Conservation (phyloP, 2,329 filamentous ascomycete genomes). For the Cladosporium sphaerospermum region DNA sequence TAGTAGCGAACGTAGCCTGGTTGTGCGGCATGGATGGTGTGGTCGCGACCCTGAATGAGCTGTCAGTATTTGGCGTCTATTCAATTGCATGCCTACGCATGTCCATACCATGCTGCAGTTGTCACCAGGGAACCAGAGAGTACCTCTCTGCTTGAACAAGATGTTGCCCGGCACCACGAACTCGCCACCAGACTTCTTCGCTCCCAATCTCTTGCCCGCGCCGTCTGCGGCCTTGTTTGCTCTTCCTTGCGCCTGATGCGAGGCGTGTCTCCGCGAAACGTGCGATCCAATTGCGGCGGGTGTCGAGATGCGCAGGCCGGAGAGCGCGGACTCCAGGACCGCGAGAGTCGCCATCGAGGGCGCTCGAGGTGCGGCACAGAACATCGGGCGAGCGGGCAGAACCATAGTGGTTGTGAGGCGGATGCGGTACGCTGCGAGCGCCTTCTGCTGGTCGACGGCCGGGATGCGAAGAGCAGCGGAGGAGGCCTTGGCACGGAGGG, state of each 20-base stretch:
- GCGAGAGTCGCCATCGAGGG: conserved; percentile 25
- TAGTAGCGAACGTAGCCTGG: conserved; percentile 96
- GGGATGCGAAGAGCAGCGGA: conserved; percentile 5
- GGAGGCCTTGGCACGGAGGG: conserved; percentile 9
- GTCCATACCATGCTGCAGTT: conserved; percentile 70
- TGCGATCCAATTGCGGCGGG: conserved; percentile 11
- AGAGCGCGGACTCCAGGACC: conserved; percentile 27
- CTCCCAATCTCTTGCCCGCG: conserved; percentile 80
- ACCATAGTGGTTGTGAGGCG: conserved; percentile 10
- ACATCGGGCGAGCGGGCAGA: conserved; percentile 8
- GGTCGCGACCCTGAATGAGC: conserved; percentile 64
- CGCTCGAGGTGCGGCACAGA: conserved; percentile 12
- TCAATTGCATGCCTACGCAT: not conserved
- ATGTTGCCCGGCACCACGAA: conserved; percentile 95
- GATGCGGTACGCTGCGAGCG: conserved; percentile 4
- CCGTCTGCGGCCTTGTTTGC: conserved; percentile 66
- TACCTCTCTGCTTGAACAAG: conserved; percentile 93
- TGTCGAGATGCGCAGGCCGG: conserved; percentile 25
- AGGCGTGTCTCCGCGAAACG: conserved; percentile 45
- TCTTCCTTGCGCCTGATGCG: conserved; percentile 59
- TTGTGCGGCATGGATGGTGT: conserved; percentile 84
- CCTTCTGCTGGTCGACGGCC: not conserved
- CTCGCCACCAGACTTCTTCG: conserved; percentile 88
- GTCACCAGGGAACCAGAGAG: conserved; percentile 89
- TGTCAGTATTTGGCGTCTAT: not conserved